Conservation (phyloP, 495 filamentous ascomycete species). For the Xylaria curta region DNA sequence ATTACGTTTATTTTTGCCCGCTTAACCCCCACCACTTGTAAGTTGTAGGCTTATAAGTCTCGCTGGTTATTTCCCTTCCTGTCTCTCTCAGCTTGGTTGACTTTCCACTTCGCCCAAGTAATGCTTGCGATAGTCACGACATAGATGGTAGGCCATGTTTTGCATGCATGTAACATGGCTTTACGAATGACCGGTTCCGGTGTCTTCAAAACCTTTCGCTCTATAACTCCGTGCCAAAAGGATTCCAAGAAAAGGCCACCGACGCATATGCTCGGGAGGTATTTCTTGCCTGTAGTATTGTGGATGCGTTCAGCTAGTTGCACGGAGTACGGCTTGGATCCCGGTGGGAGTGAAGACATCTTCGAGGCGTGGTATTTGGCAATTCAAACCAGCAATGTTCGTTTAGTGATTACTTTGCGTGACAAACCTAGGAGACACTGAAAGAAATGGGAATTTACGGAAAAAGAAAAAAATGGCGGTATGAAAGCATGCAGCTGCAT, state of each 20-base stretch:
- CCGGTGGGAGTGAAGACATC: slow-evolving; percentile 17
- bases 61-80: not conserved
- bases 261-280: slow-evolving; percentile 26
- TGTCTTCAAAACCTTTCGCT: slow-evolving; percentile 29
- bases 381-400: not conserved
- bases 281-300: slow-evolving; percentile 29
- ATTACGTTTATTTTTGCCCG: slow-evolving; percentile 24
- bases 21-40: not conserved
- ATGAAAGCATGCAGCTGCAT: not conserved
- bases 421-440: not conserved
- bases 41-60: not conserved
- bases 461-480: not conserved
- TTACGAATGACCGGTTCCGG: slow-evolving; percentile 23
- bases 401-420: not conserved
- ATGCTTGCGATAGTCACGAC: slow-evolving; percentile 19
- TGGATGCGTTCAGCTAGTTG: slow-evolving; percentile 35
- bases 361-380: not conserved
- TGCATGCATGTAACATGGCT: slow-evolving; percentile 24
- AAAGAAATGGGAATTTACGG: not conserved
- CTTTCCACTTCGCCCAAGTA: slow-evolving; percentile 34
- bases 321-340: slow-evolving; percentile 31
- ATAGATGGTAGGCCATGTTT: slow-evolving; percentile 28
- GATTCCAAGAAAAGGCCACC: slow-evolving; percentile 30
- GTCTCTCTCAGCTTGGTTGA: slow-evolving; percentile 13
- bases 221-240: slow-evolving; percentile 29